Conservation (phyloP, 495 filamentous ascomycete species). For the Patellaria atrata region DNA sequence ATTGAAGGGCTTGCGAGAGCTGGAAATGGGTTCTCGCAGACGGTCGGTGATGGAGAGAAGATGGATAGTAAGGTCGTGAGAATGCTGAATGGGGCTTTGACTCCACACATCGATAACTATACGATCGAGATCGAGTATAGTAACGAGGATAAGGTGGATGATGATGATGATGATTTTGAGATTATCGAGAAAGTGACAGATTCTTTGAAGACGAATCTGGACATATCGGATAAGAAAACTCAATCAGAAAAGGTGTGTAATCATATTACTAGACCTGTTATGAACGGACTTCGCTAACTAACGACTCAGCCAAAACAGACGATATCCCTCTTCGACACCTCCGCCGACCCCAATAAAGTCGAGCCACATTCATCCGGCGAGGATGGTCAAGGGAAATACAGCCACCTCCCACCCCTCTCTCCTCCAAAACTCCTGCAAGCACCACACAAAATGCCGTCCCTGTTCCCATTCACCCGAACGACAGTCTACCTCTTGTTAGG, state of each 20-base stretch:
- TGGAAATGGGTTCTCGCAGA: conserved; percentile 52
- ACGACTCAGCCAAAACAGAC: conserved; percentile 23
- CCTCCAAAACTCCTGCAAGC: conserved; percentile 45
- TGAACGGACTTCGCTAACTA: conserved; percentile 6
- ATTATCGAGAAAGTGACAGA: conserved; percentile 40
- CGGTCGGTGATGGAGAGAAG: conserved; percentile 41
- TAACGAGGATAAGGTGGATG: conserved; percentile 15
- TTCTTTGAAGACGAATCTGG: conserved; percentile 22
- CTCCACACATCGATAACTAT: conserved; percentile 45
- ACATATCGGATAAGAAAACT: conserved; percentile 4
- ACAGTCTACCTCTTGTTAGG: conserved; percentile 49
- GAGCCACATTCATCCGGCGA: conserved; percentile 11
- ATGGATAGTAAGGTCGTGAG: conserved; percentile 50
- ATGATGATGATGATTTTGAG: conserved; percentile 39
- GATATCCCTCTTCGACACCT: conserved; percentile 44
- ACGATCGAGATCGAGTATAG: conserved; percentile 45
- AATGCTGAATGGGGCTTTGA: conserved; percentile 55
- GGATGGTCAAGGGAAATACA: conserved; percentile 26
- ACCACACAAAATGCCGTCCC: conserved; percentile 44
- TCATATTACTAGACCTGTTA: too few relatives aligned
- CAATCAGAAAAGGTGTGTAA: conserved; percentile 7
- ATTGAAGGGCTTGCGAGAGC: conserved; percentile 54
- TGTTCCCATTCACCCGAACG: conserved; percentile 49
- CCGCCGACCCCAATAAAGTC: conserved; percentile 27
- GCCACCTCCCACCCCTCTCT: conserved; percentile 34